Evolutionary conservation across 106 monocot genomes (phyloP), one percentile per base, ranked within the genome.

Genomic region (Vanilla planifolia): DNA sequence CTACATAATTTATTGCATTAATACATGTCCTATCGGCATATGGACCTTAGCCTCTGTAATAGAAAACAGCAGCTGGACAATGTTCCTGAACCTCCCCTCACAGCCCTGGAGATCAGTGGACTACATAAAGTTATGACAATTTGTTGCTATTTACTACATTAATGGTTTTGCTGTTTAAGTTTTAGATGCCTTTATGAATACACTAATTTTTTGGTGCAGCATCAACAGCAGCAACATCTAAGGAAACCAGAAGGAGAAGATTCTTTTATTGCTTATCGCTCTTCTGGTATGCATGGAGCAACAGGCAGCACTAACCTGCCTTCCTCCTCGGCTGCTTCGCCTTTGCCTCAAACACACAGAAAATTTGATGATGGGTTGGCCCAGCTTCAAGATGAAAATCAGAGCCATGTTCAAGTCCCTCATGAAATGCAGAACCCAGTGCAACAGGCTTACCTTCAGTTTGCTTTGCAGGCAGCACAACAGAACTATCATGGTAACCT

Each of bases 391-490:
- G 80, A 71, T 4, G 78, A 73, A 19, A 68, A 53, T 42, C 77
- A 76, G 46, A 73, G 52, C 41, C 73, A 70, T 71, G 76, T 21
- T 3, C 79, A 76, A 50, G 67, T 35, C 10, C 69, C 67, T 14
- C 64, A 62, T 14, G 74, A 84, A 58, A 21, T 41, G n/a, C 84
- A 67, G 67, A 86, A 81, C 64, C 76, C 78, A 22, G 45, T 77
- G 34, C 74, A 85, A 19, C 87, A 87, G 67, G 75, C 84, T 50
- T 85, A 85, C 52, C 66, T 79, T 41, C 86, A 90, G 48, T 79
- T 68, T 65, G 78, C 83, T 52, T 42, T 84, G 36, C 86, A 87
- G 55, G 67, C 77, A 26, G 75, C 74, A 26, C 86, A 87, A 43
- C 87, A 85, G 14, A 92, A 88, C 47, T 55, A 92, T n/a, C 68